Percentiles rank a stretch among this genome's conserved stretches.
Conservation (phyloP, 2,329 filamentous ascomycete species). For the Capronia epimyces region DNA sequence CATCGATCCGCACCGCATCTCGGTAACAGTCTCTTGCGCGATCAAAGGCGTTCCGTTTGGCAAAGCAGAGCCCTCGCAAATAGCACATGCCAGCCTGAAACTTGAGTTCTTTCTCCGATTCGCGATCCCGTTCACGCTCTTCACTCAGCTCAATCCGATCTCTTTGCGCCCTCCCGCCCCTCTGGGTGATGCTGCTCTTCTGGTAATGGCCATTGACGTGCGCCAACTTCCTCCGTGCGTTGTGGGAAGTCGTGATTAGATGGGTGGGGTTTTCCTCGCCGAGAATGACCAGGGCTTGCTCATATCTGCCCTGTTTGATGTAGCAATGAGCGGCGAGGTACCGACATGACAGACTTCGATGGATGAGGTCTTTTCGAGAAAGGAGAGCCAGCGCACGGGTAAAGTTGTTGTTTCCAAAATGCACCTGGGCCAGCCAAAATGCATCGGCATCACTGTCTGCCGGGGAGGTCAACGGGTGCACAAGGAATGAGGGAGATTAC, state of each 20-base stretch:
- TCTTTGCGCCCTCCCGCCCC: conserved; percentile 44
- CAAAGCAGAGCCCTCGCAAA: conserved; percentile 84
- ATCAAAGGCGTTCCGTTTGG: conserved; percentile 95
- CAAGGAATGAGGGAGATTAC: conserved; percentile 5
- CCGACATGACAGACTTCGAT: conserved; percentile 76
- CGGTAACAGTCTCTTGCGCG: conserved; percentile 98
- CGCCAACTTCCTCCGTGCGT: conserved; percentile 64
- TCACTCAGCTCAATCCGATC: conserved; percentile 55
- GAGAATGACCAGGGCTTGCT: conserved; percentile 78
- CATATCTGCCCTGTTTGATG: conserved; percentile 83
- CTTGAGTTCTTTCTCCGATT: conserved; percentile 68
- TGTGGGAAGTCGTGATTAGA: conserved; percentile 64
- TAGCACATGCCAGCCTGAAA: conserved; percentile 98
- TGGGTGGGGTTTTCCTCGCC: conserved; percentile 93
- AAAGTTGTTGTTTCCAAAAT: conserved; percentile 93
- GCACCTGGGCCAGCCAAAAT: conserved; percentile 96
- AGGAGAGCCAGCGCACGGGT: conserved; percentile 84
- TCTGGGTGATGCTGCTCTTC: conserved; percentile 48
- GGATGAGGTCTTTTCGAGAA: conserved; percentile 72
- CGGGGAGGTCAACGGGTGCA: not conserved
- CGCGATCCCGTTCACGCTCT: conserved; percentile 53
- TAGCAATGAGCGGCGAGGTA: conserved; percentile 93
- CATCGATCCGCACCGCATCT: conserved; percentile 90
- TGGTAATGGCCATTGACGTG: conserved; percentile 52
- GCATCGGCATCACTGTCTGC: conserved; percentile 87